Percentiles rank a stretch among this genome's conserved stretches.
Evolutionary conservation across 345 rosid species (phyloP).

Genomic region (Aurinia saxatilis): DNA sequence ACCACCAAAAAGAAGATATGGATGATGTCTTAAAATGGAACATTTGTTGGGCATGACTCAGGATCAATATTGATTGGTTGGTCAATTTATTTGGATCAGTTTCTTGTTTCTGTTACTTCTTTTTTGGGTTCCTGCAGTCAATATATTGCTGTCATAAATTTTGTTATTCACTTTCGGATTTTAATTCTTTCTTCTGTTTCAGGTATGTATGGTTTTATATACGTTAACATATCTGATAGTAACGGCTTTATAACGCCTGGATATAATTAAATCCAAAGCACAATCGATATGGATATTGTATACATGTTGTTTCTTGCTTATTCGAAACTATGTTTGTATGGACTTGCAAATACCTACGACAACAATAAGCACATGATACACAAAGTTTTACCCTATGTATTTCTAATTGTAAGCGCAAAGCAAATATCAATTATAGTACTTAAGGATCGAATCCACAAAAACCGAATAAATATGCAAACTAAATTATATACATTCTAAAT

Average conservation of each 20-base stretch:
- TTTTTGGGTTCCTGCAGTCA: not conserved
- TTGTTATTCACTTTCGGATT: not conserved
- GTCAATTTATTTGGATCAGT: not conserved
- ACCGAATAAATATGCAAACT: too few relatives aligned
- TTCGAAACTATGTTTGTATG: not conserved
- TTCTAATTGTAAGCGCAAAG: too few relatives aligned
- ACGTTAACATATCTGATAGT: not conserved
- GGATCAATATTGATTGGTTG: not conserved
- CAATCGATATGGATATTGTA: not conserved
- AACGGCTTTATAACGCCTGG: not conserved
- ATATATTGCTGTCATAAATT: not conserved
- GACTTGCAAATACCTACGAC: not conserved
- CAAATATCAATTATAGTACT: too few relatives aligned
- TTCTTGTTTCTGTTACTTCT: not conserved
- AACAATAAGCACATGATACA: not conserved
- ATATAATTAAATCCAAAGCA: not conserved
- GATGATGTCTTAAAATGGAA: slow-evolving; percentile 13
- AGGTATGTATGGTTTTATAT: not conserved
- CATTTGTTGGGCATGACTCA: not conserved
- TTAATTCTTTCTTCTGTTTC: not conserved
- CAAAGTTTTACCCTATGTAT: too few relatives aligned
- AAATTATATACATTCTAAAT: too few relatives aligned
- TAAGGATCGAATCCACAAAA: too few relatives aligned
- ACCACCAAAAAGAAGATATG: not conserved
- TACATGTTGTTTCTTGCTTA: not conserved